Evolutionary conservation across 106 monocot genomes (phyloP), one percentile per base, ranked within the genome.

Genomic region (Acorus calamus): DNA sequence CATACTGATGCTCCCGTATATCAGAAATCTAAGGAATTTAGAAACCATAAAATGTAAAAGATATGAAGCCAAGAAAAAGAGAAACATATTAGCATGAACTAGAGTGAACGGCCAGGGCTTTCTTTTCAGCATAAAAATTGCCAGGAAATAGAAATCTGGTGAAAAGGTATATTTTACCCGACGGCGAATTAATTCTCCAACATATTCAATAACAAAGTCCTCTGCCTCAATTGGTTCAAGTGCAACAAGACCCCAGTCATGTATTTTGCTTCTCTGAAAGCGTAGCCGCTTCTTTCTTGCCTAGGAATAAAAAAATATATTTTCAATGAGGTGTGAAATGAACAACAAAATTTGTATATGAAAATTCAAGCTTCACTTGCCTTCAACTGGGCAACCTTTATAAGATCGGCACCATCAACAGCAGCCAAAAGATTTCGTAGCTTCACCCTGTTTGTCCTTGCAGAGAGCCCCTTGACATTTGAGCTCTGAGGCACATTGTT

Each of bases 161-260:
- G 28, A 55, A 9, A 56, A 61, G 10, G 52, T 48, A 41, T 41
- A 4, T 57, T 9, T 71, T 79, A 92, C 96, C 87, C 56, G 79
- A 3, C 82, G 76, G 42, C 91, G 91, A 60, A 98, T 85, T 46
- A 98, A 69, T 68, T 98, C 85, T 10, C 96, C 96, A 0, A 98
- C 96, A 83, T 98, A 98, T 79, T 98, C 96, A 52, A 98, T 98
- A 48, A 98, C 91, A 83, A 98, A 98, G 61, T 98, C 96, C 68
- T 98, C 91, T 50, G 96, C 90, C 69, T 98, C 96, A 71, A 98
- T 88, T 53, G 83, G 88, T 68, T 98, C 96, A 59, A 92, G 96
- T 7, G 96, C 91, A 43, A 98, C 79, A 63, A 98, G 83, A 50
- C 96, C 96, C 96, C 96, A 98, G 73, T 98, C 96, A 77, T 98